Evolutionary conservation across 1,284 basidiomycete genomes (phyloP).

Genomic region (Fomitopsis pinicola): DNA sequence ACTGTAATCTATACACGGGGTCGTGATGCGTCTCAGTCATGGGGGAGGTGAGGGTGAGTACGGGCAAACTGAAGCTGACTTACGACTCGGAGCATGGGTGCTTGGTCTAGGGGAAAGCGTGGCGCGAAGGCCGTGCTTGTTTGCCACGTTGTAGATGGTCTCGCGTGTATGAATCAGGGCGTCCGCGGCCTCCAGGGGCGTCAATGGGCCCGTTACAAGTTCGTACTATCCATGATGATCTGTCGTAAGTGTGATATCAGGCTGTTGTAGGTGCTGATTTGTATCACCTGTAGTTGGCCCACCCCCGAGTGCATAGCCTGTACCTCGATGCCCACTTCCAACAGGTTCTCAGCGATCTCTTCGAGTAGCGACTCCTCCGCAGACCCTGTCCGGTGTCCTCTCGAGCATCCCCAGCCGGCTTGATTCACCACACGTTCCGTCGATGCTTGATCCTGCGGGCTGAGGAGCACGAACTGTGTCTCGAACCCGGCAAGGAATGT

Average conservation of each 20-base stretch:
- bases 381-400: slow-evolving; percentile 25
- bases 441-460: slow-evolving; percentile 35
- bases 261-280: neutral
- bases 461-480: slow-evolving; percentile 63
- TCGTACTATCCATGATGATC: slow-evolving; percentile 43
- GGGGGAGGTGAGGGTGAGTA: neutral
- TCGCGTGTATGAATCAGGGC: slow-evolving; percentile 63
- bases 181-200: slow-evolving; percentile 63
- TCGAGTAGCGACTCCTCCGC: slow-evolving; percentile 28
- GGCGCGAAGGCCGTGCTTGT: slow-evolving; percentile 59
- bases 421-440: slow-evolving; percentile 39
- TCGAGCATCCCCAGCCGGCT: slow-evolving; percentile 46
- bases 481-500: slow-evolving; percentile 67
- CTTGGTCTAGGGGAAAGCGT: slow-evolving; percentile 58
- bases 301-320: slow-evolving; percentile 50
- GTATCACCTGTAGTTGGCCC: slow-evolving; percentile 58
- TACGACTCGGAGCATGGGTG: slow-evolving; percentile 19
- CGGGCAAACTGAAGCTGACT: slow-evolving; percentile 29
- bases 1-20: slow-evolving; percentile 39
- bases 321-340: slow-evolving; percentile 31
- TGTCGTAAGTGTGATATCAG: neutral
- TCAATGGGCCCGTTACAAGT: slow-evolving; percentile 58
- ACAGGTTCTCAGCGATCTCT: slow-evolving; percentile 31
- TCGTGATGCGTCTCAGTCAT: neutral
- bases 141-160: slow-evolving; percentile 60